Base-by-base conservation (phyloP, 352 stramenopile species). In the Elongisporangium undulatum region DNA sequence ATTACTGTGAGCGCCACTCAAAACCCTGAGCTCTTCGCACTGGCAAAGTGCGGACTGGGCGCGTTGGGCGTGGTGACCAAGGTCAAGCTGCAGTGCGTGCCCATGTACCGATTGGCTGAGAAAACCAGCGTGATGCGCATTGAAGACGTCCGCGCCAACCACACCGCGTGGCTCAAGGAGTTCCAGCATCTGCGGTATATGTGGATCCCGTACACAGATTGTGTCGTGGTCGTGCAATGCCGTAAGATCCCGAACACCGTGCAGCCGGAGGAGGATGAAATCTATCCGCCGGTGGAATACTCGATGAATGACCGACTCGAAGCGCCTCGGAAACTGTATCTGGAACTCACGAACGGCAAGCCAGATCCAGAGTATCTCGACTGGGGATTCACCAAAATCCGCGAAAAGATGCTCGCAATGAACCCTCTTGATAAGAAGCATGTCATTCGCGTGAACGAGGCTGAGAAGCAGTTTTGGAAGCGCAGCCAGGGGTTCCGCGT, bases 131-230 rank as follows among this genome's bases (percentile, higher is more conserved):
- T 98, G 34, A 75, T 95, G 63, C 97, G 85, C 5, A 67, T 94
- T 19, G 66, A 86, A 38, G 82, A 99, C 68, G 89, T 98, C 22
- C 82, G 81, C 19, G 68, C 77, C 53, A 75, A 93, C 58, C 90
- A 97, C 69, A 71, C 67, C 38, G 63, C 74, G 26, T 92, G 85
- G 67, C 73, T 97, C 1, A 54, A 77, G 19, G 66, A 91, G 58
- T 92, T 87, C 64, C 79, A 94, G 62, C 91, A 97, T 67, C 53
- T 97, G 45, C 78, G 97, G 38, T 99, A 99, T 82, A 99, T 99
- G 97, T 99, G 97, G 97, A 98, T 99, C 62, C 97, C 97, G 12
- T 98, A 99, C 78, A 98, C 93, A 6, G 96, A 99, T 63, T 74
- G 82, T 0, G 85, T 98, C 45, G 90, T 98, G 0, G 93, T 98